Conservation (phyloP, 2,329 filamentous ascomycete genomes). For the Rachicladosporium sp. region DNA sequence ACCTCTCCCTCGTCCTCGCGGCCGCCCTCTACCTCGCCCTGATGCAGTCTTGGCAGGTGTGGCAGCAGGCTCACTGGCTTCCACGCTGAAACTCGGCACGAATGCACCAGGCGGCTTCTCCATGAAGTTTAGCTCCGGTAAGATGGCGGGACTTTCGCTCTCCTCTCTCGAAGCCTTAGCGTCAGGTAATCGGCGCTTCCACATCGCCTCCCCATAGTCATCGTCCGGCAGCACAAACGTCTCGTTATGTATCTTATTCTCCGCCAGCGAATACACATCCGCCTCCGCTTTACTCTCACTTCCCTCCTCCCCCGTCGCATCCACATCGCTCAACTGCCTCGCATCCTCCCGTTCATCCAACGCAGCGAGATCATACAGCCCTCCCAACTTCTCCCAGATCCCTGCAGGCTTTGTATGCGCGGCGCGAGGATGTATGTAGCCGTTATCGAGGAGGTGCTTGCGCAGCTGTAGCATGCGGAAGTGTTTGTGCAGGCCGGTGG, state of each 20-base stretch:
- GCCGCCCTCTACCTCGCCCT: slow-evolving; percentile 7
- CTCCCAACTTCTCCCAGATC: slow-evolving; percentile 79
- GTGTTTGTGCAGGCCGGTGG: slow-evolving; percentile 92
- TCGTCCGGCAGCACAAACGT: slow-evolving; percentile 33
- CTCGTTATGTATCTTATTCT: slow-evolving; percentile 25
- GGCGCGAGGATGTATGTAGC: slow-evolving; percentile 22
- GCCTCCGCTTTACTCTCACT: slow-evolving; percentile 27
- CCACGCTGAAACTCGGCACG: slow-evolving; percentile 20
- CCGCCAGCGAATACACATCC: slow-evolving; percentile 25
- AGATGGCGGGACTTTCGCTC: slow-evolving; percentile 14
- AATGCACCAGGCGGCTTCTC: slow-evolving; percentile 22
- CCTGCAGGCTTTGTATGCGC: slow-evolving; percentile 74
- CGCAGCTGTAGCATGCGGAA: slow-evolving; percentile 77
- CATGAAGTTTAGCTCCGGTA: slow-evolving; percentile 21
- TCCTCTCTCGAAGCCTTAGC: slow-evolving; percentile 9
- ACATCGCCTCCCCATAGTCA: slow-evolving; percentile 28
- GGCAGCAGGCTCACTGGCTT: slow-evolving; percentile 12
- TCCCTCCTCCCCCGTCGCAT: slow-evolving; percentile 22
- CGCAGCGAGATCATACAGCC: slow-evolving; percentile 72
- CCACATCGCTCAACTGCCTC: slow-evolving; percentile 37
- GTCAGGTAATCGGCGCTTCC: slow-evolving; percentile 24
- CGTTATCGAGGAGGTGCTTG: slow-evolving; percentile 20
- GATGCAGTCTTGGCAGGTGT: slow-evolving; percentile 8
- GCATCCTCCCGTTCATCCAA: slow-evolving; percentile 71
- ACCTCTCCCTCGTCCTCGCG: slow-evolving; percentile 8